Conservation (phyloP, 345 rosid genomes). For the Crucihimalaya himalaica region DNA sequence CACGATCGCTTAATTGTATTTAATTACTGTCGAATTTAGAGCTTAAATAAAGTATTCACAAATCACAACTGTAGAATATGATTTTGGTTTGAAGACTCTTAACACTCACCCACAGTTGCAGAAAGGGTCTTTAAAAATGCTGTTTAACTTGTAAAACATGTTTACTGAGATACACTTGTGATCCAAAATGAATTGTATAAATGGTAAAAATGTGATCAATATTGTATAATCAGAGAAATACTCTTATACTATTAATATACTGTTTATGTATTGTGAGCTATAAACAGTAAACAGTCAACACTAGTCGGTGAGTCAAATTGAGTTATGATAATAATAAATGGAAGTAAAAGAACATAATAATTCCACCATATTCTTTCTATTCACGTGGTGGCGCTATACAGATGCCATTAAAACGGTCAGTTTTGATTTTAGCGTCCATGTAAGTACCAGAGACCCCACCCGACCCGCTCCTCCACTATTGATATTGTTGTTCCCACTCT, state of each 20-base stretch:
- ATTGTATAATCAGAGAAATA: too few relatives aligned
- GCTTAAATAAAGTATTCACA: background rate
- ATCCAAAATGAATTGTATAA: background rate
- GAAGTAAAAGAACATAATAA: conserved; percentile 5
- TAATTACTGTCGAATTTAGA: background rate
- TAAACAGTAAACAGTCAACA: conserved; percentile 10
- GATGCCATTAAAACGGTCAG: conserved; percentile 41
- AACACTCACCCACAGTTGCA: background rate
- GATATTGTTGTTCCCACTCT: background rate
- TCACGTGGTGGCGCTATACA: conserved; percentile 38
- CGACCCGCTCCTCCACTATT: conserved; percentile 33
- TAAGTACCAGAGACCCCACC: conserved; percentile 35
- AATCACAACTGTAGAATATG: background rate
- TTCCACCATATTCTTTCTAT: background rate
- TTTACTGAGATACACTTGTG: background rate
- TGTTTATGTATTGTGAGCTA: background rate
- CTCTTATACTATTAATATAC: too few relatives aligned
- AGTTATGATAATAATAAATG: conserved; percentile 10
- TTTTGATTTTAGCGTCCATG: conserved; percentile 33
- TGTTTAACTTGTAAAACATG: background rate
- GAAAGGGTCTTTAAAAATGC: background rate
- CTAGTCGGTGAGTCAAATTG: conserved; percentile 25
- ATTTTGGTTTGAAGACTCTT: background rate
- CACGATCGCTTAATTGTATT: background rate
- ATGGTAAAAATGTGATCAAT: too few relatives aligned